These are phyloP conservation scores for Lipomyces oligophaga DNA, from an alignment of 805 yeast species.

Conservation along the genomic window DNA sequence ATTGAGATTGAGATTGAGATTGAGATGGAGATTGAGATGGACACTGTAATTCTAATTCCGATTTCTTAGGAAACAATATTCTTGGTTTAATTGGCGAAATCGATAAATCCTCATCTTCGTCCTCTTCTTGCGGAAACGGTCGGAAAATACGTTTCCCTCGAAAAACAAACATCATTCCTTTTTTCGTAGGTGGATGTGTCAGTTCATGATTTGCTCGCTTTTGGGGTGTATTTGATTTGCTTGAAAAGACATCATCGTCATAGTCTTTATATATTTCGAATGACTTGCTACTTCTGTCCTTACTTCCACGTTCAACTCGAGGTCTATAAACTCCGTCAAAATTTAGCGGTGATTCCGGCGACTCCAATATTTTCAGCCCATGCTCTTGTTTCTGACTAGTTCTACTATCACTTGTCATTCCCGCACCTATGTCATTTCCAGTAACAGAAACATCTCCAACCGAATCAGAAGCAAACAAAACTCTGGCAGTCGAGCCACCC, in stretches of 20 bases:
- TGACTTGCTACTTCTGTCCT: too few relatives aligned
- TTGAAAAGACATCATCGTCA: background rate
- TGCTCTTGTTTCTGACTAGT: too few relatives aligned
- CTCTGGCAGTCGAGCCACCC: constrained; percentile 1
- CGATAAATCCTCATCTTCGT: constrained; percentile 16
- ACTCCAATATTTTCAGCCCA: too few relatives aligned
- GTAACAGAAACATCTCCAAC: constrained; percentile 1
- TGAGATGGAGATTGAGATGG: background rate
- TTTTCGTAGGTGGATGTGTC: constrained; percentile 13
- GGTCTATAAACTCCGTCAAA: too few relatives aligned
- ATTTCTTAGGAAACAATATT: constrained; percentile 9
- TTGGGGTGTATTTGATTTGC: too few relatives aligned
- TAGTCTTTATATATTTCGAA: constrained; percentile 9
- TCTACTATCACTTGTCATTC: too few relatives aligned
- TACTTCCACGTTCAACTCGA: too few relatives aligned
- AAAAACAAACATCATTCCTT: constrained; percentile 26
- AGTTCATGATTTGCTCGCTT: too few relatives aligned
- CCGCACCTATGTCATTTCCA: too few relatives aligned
- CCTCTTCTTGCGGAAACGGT: constrained; percentile 12
- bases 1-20: background rate
- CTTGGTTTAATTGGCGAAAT: constrained; percentile 23
- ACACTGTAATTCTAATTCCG: background rate
- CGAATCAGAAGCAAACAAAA: constrained; percentile 1
- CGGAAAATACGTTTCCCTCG: constrained; percentile 26
- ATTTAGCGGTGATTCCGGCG: too few relatives aligned